Evolutionary conservation across 2,329 filamentous ascomycete species (phyloP).

Genomic region (Diaporthe sp.): DNA sequence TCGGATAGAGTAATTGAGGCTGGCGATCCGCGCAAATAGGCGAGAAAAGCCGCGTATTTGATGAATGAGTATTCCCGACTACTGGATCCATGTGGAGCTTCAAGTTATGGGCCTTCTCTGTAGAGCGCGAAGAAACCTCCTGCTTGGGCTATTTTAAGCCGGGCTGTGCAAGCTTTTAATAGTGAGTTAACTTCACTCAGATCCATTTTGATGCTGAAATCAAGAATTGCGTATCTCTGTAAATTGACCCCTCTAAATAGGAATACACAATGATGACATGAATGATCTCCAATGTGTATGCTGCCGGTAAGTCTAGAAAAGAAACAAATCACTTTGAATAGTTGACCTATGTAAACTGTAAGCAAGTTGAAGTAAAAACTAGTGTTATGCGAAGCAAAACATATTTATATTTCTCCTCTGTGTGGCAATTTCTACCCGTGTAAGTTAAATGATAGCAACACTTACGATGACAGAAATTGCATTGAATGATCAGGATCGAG

Average conservation of each 20-base stretch:
- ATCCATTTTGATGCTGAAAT: neutral
- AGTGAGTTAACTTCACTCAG: neutral
- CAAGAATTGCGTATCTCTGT: too few species aligned
- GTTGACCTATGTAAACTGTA: neutral
- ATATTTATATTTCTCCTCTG: neutral
- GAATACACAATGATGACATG: too few species aligned
- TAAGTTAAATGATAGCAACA: too few species aligned
- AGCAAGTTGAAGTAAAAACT: neutral
- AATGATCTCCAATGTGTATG: neutral
- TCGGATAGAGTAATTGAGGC: neutral
- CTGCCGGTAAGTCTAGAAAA: neutral
- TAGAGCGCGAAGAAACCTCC: neutral
- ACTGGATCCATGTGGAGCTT: constrained; percentile 11
- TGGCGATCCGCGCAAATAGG: neutral
- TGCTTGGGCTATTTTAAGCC: neutral
- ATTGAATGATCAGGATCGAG: too few species aligned
- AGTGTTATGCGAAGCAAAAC: neutral
- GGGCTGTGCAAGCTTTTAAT: neutral
- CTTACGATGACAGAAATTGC: too few species aligned
- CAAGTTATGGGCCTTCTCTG: neutral
- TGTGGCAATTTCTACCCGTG: too few species aligned
- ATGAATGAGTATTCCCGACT: too few species aligned
- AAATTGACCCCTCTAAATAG: neutral
- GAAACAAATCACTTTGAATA: neutral
- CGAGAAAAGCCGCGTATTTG: neutral